Conservation (phyloP, 495 filamentous ascomycete species). For the Penicillium herquei region DNA sequence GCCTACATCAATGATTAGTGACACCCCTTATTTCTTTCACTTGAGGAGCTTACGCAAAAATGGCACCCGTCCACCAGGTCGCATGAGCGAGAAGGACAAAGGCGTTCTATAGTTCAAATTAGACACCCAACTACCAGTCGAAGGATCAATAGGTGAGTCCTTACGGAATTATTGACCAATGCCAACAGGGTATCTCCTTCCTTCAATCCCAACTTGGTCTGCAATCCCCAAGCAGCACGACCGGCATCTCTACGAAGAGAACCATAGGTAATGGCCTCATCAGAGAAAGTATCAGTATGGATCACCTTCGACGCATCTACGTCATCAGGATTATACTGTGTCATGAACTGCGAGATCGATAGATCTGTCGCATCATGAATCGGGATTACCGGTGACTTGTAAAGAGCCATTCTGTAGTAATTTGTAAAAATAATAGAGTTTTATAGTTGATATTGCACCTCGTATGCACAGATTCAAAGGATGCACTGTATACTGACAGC, state of each 20-base stretch:
- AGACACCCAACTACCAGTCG: neutral
- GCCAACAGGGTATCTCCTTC: slow-evolving; percentile 16
- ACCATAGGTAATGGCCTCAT: slow-evolving; percentile 16
- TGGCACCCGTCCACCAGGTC: slow-evolving; percentile 9
- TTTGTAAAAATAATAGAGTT: too few species aligned
- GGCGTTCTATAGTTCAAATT: slow-evolving; percentile 5
- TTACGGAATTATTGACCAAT: slow-evolving; percentile 18
- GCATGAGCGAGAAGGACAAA: slow-evolving; percentile 12
- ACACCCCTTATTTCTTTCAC: neutral
- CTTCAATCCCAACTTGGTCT: slow-evolving; percentile 12
- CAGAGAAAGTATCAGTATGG: slow-evolving; percentile 13
- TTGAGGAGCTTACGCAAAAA: slow-evolving; percentile 5
- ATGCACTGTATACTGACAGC: too few species aligned
- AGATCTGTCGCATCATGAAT: slow-evolving; percentile 12
- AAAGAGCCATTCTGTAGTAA: slow-evolving; percentile 3
- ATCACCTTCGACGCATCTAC: slow-evolving; percentile 15
- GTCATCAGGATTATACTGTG: slow-evolving; percentile 19
- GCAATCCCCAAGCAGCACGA: slow-evolving; percentile 18
- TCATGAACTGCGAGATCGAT: slow-evolving; percentile 22
- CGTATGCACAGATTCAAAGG: too few species aligned
- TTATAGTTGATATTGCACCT: too few species aligned
- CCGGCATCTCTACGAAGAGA: slow-evolving; percentile 8
- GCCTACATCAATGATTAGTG: neutral
- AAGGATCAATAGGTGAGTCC: neutral
- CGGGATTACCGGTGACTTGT: slow-evolving; percentile 8